Evolutionary conservation across 2,329 filamentous ascomycete species (phyloP).

Genomic region (Chaetomium olivaceum): DNA sequence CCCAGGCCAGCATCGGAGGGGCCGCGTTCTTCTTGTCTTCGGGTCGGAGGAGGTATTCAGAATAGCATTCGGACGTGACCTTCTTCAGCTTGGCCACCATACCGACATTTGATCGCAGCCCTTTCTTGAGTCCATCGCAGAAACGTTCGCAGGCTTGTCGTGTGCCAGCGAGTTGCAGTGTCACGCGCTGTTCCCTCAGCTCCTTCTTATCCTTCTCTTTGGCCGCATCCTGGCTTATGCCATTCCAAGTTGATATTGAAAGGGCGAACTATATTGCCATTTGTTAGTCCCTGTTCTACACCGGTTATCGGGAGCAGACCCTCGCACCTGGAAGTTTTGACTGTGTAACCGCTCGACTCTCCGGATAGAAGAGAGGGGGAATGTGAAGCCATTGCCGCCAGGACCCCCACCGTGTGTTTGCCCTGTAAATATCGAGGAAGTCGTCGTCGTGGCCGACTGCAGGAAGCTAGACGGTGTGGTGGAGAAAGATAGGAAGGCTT

Average conservation of each 20-base stretch:
- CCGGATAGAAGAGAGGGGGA: constrained; percentile 87
- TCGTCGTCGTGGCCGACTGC: constrained; percentile 73
- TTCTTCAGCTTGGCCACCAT: constrained; percentile 82
- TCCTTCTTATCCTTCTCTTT: constrained; percentile 54
- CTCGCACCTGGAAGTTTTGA: constrained; percentile 71
- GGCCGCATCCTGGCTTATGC: constrained; percentile 57
- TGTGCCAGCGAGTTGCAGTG: constrained; percentile 85
- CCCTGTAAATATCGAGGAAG: constrained; percentile 83
- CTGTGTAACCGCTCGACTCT: constrained; percentile 91
- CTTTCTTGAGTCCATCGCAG: constrained; percentile 92
- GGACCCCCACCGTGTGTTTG: constrained; percentile 92
- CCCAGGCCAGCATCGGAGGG: constrained; percentile 88
- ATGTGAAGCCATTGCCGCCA: constrained; percentile 91
- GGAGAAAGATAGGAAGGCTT: constrained; percentile 94
- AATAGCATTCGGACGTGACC: constrained; percentile 84
- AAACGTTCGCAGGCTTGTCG: constrained; percentile 90
- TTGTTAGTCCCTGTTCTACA: constrained; percentile 26
- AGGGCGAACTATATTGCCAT: constrained; percentile 68
- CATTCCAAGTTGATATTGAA: constrained; percentile 93
- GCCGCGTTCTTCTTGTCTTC: constrained; percentile 63
- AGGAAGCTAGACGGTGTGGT: constrained; percentile 88
- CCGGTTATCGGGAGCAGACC: constrained; percentile 1
- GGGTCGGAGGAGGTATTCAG: constrained; percentile 72
- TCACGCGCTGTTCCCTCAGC: constrained; percentile 74
- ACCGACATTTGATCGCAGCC: constrained; percentile 80